Evolutionary conservation across 805 yeast species (phyloP).

Genomic region (Nakazawaea siamensis): DNA sequence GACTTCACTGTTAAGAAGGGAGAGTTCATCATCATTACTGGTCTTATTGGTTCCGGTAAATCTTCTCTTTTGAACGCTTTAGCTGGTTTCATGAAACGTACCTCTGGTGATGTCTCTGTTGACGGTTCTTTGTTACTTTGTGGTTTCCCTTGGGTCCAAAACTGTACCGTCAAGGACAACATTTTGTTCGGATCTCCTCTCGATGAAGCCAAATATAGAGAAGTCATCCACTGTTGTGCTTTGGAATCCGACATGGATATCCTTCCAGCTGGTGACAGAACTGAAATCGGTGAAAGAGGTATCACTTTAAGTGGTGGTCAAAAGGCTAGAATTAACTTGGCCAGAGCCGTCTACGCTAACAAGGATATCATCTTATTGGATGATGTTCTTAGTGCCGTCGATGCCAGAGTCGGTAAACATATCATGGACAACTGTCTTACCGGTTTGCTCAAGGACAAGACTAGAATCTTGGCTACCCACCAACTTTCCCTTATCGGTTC

Average conservation of each 20-base stretch:
- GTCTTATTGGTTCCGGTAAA: constrained; percentile 76
- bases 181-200: constrained; percentile 57
- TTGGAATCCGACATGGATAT: constrained; percentile 55
- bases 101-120: constrained; percentile 40
- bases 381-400: constrained; percentile 76
- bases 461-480: constrained; percentile 69
- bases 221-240: constrained; percentile 58
- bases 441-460: constrained; percentile 42
- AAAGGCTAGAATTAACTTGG: constrained; percentile 71
- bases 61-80: constrained; percentile 64
- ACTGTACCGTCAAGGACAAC: constrained; percentile 69
- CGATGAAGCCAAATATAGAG: constrained; percentile 41
- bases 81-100: constrained; percentile 60
- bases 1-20: constrained; percentile 45
- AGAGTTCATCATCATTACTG: constrained; percentile 65
- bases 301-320: constrained; percentile 86
- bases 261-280: constrained; percentile 66
- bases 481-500: constrained; percentile 54
- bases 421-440: constrained; percentile 55
- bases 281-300: constrained; percentile 83
- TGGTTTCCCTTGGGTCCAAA: constrained; percentile 80
- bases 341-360: constrained; percentile 68
- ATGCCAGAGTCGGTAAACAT: constrained; percentile 71
- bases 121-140: constrained; percentile 44
- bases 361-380: constrained; percentile 62